Evolutionary conservation across 2,329 filamentous ascomycete genomes (phyloP), one percentile per base, ranked within the genome.

Genomic region (Beauveria bassiana): DNA sequence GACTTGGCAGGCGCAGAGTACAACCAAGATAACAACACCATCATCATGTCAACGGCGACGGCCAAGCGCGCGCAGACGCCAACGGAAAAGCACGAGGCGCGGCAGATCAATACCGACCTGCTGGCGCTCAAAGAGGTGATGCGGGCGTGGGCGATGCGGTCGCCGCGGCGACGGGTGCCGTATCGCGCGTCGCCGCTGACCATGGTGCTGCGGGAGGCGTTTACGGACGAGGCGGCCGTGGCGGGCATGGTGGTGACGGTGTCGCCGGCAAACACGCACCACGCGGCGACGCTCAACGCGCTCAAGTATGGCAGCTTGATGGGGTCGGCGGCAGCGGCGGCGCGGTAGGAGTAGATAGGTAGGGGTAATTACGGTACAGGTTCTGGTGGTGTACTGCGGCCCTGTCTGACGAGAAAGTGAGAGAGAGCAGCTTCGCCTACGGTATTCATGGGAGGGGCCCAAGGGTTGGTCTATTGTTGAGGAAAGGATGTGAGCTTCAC

Each of bases 111-210:
- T 40, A 71, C 73, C 0, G 77, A 79, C 64, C 68, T 79, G 5
- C 71, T 80, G 9, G 73, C 76, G 0, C 65, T 79, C 54, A 79
- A 79, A 62, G 76, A 79, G 59, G 77, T 79, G 4, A 78, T 79
- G n/a, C 69, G 77, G 1, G 75, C 77, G 1, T 70, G 74, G 59
- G 67, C 75, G 0, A 61, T 59, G 24, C 68, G 68, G 40, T 14
- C 6, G 40, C 6, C 16, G n/a, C 68, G 73, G 55, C 14, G 65
- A 1, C 67, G 74, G 2, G 75, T 78, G 40, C 77, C 75, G 0
- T 79, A 73, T 64, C 69, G 75, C 51, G 74, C 75, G 1, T 77
- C 74, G 8, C 68, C 74, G 0, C 63, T 79, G 64, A 79, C 77
- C 0, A 77, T 78, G 77, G 72, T 77, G 4, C 65, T 78, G 34